Evolutionary conservation across 768 basidiomycete species (phyloP).

Genomic region (Arthromyces matolae): DNA sequence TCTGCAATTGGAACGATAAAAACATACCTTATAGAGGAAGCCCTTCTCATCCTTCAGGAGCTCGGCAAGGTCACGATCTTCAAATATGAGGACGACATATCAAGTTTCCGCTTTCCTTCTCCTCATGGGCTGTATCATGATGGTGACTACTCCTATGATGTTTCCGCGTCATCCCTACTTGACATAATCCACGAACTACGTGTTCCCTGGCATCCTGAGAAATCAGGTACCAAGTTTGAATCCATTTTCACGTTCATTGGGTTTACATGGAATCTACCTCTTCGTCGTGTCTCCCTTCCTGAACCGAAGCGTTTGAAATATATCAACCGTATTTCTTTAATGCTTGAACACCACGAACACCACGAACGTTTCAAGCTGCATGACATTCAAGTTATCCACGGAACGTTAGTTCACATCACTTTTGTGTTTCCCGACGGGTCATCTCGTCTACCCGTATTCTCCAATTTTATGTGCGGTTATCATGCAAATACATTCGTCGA

Average conservation of each 20-base stretch:
- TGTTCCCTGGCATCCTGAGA: slow-evolving; percentile 12
- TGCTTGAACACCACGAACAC: too few relatives aligned
- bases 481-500: too few relatives aligned
- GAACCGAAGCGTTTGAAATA: slow-evolving; percentile 22
- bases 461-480: too few relatives aligned
- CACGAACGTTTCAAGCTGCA: too few relatives aligned
- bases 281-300: slow-evolving; percentile 25
- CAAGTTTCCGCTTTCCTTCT: not conserved
- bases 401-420: too few relatives aligned
- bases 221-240: slow-evolving; percentile 28
- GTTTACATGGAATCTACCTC: slow-evolving; percentile 29
- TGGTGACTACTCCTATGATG: slow-evolving; percentile 14
- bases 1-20: not conserved
- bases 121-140: not conserved
- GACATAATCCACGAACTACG: slow-evolving; percentile 9
- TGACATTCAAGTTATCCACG: too few relatives aligned
- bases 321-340: slow-evolving; percentile 17
- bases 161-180: slow-evolving; percentile 12
- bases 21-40: slow-evolving; percentile 18
- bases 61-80: slow-evolving; percentile 14
- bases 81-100: not conserved
- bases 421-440: too few relatives aligned
- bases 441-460: too few relatives aligned
- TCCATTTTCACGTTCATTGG: slow-evolving; percentile 27
- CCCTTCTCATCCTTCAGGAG: slow-evolving; percentile 16